phyloP scores from a whole-genome alignment of 164 flowering plant species.

The Liquidambar formosana region DNA sequence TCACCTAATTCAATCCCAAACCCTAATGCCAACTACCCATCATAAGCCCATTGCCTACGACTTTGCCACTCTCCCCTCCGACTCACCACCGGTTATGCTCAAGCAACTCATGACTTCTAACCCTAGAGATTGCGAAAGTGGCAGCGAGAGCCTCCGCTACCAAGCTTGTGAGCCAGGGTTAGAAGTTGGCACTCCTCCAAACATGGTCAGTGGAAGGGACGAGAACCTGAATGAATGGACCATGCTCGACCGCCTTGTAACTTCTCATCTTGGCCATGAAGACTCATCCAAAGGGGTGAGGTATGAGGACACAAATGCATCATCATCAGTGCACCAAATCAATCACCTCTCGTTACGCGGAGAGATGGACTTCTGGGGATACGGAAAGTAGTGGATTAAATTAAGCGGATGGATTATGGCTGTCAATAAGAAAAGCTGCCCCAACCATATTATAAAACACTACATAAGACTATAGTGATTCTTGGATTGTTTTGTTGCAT shows the following conservation, averaged over 20 bases:
- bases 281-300: slow-evolving; percentile 39
- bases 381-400: slow-evolving; percentile 56
- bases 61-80: slow-evolving; percentile 25
- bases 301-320: slow-evolving; percentile 35
- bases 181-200: slow-evolving; percentile 36
- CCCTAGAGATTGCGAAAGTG: slow-evolving; percentile 48
- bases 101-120: slow-evolving; percentile 61
- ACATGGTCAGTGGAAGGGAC: slow-evolving; percentile 23
- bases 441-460: no score
- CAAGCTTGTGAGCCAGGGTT: slow-evolving; percentile 41
- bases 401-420: no score
- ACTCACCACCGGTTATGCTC: slow-evolving; percentile 40
- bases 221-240: slow-evolving; percentile 60
- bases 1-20: slow-evolving; percentile 37
- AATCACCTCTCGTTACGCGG: slow-evolving; percentile 61
- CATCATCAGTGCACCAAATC: slow-evolving; percentile 38
- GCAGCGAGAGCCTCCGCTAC: slow-evolving; percentile 37
- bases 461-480: no score
- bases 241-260: slow-evolving; percentile 53
- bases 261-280: slow-evolving; percentile 31
- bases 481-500: no score
- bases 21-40: slow-evolving; percentile 31
- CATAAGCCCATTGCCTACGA: slow-evolving; percentile 31
- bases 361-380: slow-evolving; percentile 93
- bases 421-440: no score